Evolutionary conservation across 257 asterid genomes (phyloP).

Genomic region (Ajuga chamaepitys): DNA sequence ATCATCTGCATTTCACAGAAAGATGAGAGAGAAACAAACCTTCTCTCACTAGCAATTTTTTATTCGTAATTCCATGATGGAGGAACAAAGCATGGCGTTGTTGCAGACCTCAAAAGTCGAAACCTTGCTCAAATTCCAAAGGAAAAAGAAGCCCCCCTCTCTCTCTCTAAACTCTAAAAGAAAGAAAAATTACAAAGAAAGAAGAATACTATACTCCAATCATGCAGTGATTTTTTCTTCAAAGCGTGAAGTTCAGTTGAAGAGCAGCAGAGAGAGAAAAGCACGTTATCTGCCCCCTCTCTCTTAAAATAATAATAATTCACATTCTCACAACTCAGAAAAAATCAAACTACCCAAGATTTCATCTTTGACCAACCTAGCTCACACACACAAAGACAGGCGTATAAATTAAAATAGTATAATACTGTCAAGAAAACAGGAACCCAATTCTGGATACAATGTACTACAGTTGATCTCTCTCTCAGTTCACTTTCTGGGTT

Average conservation of each 20-base stretch:
- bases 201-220: constrained; percentile 13
- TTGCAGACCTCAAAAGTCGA: constrained; percentile 67
- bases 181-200: constrained; percentile 15
- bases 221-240: constrained; percentile 31
- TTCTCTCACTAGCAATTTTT: neutral
- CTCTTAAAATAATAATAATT: constrained; percentile 20
- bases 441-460: constrained; percentile 22
- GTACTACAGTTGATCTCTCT: constrained; percentile 18
- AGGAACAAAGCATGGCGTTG: constrained; percentile 54
- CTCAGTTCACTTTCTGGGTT: constrained; percentile 11
- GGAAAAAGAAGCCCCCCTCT: constrained; percentile 15
- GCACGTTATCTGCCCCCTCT: constrained; percentile 52
- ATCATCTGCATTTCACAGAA: constrained; percentile 22
- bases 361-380: constrained; percentile 37
- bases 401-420: neutral
- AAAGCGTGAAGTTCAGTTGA: constrained; percentile 37
- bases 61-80: constrained; percentile 37
- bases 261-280: constrained; percentile 42
- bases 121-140: constrained; percentile 45
- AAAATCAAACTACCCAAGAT: constrained; percentile 33
- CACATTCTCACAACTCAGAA: constrained; percentile 24
- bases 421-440: constrained; percentile 15
- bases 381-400: neutral
- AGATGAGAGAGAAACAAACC: constrained; percentile 16
- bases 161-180: constrained; percentile 16